Base-by-base conservation (phyloP, 768 basidiomycete species). In the Leccinum arenicola region DNA sequence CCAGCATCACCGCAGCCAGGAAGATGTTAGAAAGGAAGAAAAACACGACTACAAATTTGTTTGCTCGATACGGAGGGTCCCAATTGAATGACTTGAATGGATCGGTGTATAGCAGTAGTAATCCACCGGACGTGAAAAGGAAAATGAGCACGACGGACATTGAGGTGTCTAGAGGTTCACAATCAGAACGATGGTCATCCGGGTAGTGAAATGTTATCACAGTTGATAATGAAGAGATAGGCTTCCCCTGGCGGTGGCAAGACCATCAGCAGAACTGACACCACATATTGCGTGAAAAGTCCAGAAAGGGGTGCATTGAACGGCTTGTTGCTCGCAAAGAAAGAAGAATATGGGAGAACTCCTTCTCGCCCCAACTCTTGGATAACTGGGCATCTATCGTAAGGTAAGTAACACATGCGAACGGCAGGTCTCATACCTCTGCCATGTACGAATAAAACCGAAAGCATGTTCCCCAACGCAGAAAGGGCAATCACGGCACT, bases 351-450 rank as follows among this genome's bases (percentile, higher is more conserved):
- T 0, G 89, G 89, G 8, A 90, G 74, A 25, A 89, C 76, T 1
- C 86, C 88, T 64, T 90, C 88, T 14, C 87, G 78, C 0, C 88
- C 89, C 4, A 89, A 77, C 68, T 89, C 88, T 67, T 90, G 89
- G 9, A 88, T 80, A 10, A 89, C 87, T 88, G 50, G 47, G 0
- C 27, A 31, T 21, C 49, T 15, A 21, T 15, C 10, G 21, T 67
- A 14, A 63, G 64, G 67, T 1, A 10, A 6, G 5, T 14, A 19
- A 10, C 23, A 29, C 8, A 31, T 29, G 23, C 11, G 33, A 40
- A 38, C 31, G n/a, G 45, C 6, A 67, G 50, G 68, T 70, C 1
- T 23, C 57, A 15, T 63, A 87, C 87, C 82, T 78, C 88, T 76
- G 14, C 86, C 85, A 66, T 89, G 85, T 1, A 81, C 70, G 65